A percentile compares a stretch with the other conserved stretches of the same genome.
Conservation (phyloP, 1,284 basidiomycete species). For the Prillingera fragicola region DNA sequence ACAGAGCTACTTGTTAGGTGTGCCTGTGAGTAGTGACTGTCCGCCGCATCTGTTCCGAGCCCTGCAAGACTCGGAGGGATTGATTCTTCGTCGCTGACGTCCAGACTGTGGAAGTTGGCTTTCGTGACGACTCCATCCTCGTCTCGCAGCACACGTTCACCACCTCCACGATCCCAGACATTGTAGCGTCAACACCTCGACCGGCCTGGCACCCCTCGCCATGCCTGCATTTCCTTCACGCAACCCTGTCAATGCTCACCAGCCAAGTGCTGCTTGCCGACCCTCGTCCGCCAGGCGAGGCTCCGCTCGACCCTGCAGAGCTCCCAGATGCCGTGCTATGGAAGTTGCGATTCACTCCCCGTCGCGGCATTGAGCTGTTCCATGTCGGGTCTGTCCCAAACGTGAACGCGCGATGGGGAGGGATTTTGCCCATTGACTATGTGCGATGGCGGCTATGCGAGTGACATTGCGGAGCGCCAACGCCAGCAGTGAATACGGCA, state of each 20-base stretch:
- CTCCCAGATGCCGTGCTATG: conserved; percentile 36
- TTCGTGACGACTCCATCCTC: conserved; percentile 69
- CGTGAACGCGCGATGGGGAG: conserved; percentile 37
- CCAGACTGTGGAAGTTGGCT: conserved; percentile 84
- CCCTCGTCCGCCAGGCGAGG: conserved; percentile 14
- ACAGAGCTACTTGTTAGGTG: conserved; percentile 87
- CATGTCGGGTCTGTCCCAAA: conserved; percentile 17
- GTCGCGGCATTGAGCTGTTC: conserved; percentile 36
- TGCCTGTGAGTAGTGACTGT: conserved; percentile 59
- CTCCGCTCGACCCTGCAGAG: conserved; percentile 6
- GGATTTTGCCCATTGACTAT: conserved; percentile 36
- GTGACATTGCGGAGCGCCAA: no score
- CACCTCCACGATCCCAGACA: conserved; percentile 60
- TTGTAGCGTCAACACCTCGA: conserved; percentile 1
- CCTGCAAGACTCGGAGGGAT: no score
- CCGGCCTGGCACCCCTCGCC: conserved; percentile 32
- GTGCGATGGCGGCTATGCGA: conserved; percentile 38
- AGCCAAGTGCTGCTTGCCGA: conserved; percentile 37
- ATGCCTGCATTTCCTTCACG: conserved; percentile 36
- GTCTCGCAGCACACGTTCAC: conserved; percentile 62
- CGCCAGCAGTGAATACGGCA: no score
- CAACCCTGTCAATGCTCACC: conserved; percentile 27
- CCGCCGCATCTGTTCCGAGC: no score
- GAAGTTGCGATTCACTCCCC: conserved; percentile 39
- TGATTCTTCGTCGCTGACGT: no score